phyloP scores from a whole-genome alignment of 306 rosid genomes.

The Quercus agrifolia region DNA sequence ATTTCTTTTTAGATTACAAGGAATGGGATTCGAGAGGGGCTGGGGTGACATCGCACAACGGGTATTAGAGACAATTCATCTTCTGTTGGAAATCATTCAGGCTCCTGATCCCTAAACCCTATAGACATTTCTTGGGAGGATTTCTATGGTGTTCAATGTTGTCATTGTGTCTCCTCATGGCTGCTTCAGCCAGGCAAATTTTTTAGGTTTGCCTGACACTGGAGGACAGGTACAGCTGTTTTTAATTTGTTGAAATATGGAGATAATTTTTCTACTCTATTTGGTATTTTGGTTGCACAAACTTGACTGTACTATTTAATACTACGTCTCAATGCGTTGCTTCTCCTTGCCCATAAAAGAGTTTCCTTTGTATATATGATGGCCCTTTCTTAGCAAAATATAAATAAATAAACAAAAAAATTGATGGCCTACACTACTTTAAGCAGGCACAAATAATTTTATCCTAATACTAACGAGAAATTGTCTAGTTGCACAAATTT shows the following conservation, averaged over 20 bases:
- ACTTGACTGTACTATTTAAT: no score
- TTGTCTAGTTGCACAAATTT: conserved; percentile 45
- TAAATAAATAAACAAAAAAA: no score
- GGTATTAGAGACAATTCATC: conserved; percentile 70
- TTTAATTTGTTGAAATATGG: no score
- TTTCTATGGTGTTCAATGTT: conserved; percentile 92
- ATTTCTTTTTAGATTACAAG: conserved; percentile 61
- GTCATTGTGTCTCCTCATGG: conserved; percentile 92
- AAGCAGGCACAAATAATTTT: no score
- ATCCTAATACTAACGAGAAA: no score
- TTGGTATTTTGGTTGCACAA: no score
- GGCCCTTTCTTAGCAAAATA: no score
- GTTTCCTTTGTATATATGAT: no score
- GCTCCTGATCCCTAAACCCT: conserved; percentile 90
- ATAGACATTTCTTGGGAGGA: conserved; percentile 83
- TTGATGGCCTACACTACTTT: no score
- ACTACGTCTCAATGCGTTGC: no score
- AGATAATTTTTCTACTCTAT: no score
- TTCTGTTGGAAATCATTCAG: conserved; percentile 81
- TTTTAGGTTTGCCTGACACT: conserved; percentile 91
- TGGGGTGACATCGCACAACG: conserved; percentile 84
- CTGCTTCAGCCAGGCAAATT: conserved; percentile 92
- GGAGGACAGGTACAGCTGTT: conserved; percentile 74
- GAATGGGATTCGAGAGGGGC: conserved; percentile 85
- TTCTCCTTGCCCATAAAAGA: no score